phyloP scores from a whole-genome alignment of 202 grass and related monocot genomes.

The Zoysia matrella region DNA sequence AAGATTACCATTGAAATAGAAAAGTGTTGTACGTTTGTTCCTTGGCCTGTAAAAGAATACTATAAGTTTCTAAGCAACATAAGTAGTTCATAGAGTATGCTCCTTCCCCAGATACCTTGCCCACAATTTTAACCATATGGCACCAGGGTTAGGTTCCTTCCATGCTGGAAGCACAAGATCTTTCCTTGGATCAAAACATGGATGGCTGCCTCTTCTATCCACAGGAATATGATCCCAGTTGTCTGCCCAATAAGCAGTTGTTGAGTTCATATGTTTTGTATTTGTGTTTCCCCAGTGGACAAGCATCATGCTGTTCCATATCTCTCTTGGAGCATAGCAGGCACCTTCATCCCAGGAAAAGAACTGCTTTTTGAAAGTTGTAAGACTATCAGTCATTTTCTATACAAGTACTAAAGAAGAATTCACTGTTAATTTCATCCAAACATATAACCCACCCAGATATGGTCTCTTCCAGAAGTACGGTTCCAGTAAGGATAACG shows the following conservation, averaged over 20 bases:
- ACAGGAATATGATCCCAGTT: conserved; percentile 87
- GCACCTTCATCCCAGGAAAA: conserved; percentile 99
- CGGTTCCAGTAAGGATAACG: conserved; percentile 90
- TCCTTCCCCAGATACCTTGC: conserved; percentile 57
- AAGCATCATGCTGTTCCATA: conserved; percentile 97
- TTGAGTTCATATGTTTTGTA: conserved; percentile 85
- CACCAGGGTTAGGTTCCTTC: conserved; percentile 83
- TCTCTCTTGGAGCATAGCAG: conserved; percentile 95
- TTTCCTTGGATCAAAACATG: conserved; percentile 91
- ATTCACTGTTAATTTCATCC: conserved; percentile 37
- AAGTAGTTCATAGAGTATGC: conserved; percentile 26
- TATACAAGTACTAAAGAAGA: conserved; percentile 17
- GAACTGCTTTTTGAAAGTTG: conserved; percentile 64
- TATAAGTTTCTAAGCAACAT: conserved; percentile 26
- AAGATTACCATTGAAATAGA: conserved; percentile 99
- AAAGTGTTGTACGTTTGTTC: conserved; percentile 73
- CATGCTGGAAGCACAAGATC: conserved; percentile 94
- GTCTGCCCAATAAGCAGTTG: conserved; percentile 89
- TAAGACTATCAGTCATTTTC: conserved; percentile 34
- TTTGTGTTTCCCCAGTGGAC: conserved; percentile 99
- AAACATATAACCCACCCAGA: conserved; percentile 74
- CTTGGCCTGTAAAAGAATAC: conserved; percentile 56
- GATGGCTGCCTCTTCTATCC: conserved; percentile 77
- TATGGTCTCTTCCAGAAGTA: conserved; percentile 92
- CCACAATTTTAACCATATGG: conserved; percentile 91